Evolutionary conservation across 2,329 filamentous ascomycete genomes (phyloP), one percentile per base, ranked within the genome.

Genomic region (Curvularia eragrostidis): DNA sequence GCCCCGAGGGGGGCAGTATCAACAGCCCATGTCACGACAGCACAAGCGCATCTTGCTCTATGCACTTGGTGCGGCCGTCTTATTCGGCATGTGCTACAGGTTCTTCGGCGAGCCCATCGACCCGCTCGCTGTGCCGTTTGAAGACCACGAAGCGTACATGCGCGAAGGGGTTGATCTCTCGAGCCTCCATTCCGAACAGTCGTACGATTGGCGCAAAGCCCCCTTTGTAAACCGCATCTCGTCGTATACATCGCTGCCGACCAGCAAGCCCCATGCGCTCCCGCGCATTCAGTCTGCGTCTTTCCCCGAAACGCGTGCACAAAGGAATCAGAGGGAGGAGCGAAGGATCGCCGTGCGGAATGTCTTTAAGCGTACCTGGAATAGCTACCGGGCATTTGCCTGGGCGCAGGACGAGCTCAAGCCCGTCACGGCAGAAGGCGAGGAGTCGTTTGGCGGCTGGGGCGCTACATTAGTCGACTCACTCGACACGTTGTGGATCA

Each of bases 361-460:
- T 12, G 74, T 77, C 3, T 82, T 82, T 54, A 61, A 74, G 51
- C 73, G 76, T 30, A 77, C 67, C 39, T 83, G 80, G 80, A 68
- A 74, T 3, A 73, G 75, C 43, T 83, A 83, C 67, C 75, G 71
- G 52, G 53, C 73, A 34, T 69, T 75, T 57, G 80, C 81, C 9
- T 83, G 80, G 80, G 73, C 76, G 60, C 70, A 77, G 48, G 81
- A 83, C 59, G 81, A 83, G 66, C 70, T 83, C 12, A 71, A 66
- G 28, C 81, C 81, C 3, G 59, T 81, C 2, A 74, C 72, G 28
- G 79, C 77, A 6, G 62, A 68, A 23, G 68, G 64, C 2, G 68
- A 70, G n/a, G 71, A 81, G 60, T 71, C 74, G 5, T 82, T 81
- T 61, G 80, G 80, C 5, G 81, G 80, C 32, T 83, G 81, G 81